phyloP scores from a whole-genome alignment of 2,329 filamentous ascomycete genomes.

The Fusarium anguioides region DNA sequence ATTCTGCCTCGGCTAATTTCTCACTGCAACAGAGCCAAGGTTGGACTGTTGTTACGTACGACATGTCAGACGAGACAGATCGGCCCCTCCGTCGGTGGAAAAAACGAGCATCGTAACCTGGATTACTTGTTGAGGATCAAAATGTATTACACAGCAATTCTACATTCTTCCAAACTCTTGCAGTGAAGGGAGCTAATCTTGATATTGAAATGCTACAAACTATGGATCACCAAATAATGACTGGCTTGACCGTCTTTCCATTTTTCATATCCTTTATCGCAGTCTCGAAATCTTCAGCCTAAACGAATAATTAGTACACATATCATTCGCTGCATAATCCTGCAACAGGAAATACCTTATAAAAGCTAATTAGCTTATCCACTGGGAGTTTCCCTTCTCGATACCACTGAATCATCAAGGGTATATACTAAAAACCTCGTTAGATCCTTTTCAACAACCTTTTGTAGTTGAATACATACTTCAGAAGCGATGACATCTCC shows the following conservation, averaged over 20 bases:
- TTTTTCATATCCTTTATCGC: not conserved
- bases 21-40: too few relatives aligned
- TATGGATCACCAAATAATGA: not conserved
- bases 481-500: not conserved
- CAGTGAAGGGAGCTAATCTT: too few relatives aligned
- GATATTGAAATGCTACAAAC: too few relatives aligned
- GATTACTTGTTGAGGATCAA: too few relatives aligned
- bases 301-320: not conserved
- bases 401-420: slow-evolving; percentile 4
- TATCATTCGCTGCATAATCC: rapidly evolving
- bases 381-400: not conserved
- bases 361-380: not conserved
- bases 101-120: too few relatives aligned
- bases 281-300: slow-evolving; percentile 2
- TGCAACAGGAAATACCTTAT: not conserved
- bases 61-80: too few relatives aligned
- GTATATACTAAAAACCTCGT: not conserved
- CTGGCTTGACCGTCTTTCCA: not conserved
- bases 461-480: not conserved
- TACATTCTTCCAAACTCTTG: too few relatives aligned
- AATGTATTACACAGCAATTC: too few relatives aligned
- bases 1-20: too few relatives aligned
- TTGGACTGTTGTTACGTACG: too few relatives aligned
- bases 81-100: too few relatives aligned
- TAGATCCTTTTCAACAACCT: not conserved